phyloP scores from a whole-genome alignment of 2,329 filamentous ascomycete genomes.

The Drechslera avenae region DNA sequence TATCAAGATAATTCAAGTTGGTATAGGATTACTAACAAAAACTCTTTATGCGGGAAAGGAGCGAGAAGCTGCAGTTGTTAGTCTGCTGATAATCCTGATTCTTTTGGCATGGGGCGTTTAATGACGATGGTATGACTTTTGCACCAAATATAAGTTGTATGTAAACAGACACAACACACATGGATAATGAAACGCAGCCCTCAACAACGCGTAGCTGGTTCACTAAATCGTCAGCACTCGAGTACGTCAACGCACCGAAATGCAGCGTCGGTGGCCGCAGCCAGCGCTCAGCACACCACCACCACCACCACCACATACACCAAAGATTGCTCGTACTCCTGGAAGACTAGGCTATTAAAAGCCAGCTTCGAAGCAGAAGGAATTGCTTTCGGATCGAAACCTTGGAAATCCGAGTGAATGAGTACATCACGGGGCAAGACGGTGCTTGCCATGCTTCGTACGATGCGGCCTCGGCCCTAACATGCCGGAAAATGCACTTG shows the following conservation, averaged over 20 bases:
- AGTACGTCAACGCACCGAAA: conserved; percentile 16
- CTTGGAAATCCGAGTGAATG: conserved; percentile 10
- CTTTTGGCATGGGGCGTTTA: neutral
- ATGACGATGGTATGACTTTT: neutral
- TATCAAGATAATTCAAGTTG: conserved; percentile 13
- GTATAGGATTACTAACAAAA: conserved; percentile 31
- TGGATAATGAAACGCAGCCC: neutral
- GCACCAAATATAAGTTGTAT: conserved; percentile 3
- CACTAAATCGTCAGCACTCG: neutral
- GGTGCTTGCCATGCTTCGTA: conserved; percentile 3
- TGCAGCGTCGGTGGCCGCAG: neutral
- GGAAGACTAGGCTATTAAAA: neutral
- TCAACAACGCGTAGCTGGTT: neutral
- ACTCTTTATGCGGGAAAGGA: conserved; percentile 15
- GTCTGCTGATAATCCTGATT: conserved; percentile 16
- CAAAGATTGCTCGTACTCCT: conserved; percentile 7
- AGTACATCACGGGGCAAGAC: conserved; percentile 18
- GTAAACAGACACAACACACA: conserved; percentile 3
- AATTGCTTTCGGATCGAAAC: neutral
- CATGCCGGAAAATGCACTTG: conserved; percentile 1
- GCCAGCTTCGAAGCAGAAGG: neutral
- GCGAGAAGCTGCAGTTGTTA: conserved; percentile 9
- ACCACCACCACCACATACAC: conserved; percentile 23
- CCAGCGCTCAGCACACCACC: neutral
- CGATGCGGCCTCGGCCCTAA: conserved; percentile 3